phyloP scores from a whole-genome alignment of 202 grass and related monocot genomes.

The Schoenoplectus triqueter region DNA sequence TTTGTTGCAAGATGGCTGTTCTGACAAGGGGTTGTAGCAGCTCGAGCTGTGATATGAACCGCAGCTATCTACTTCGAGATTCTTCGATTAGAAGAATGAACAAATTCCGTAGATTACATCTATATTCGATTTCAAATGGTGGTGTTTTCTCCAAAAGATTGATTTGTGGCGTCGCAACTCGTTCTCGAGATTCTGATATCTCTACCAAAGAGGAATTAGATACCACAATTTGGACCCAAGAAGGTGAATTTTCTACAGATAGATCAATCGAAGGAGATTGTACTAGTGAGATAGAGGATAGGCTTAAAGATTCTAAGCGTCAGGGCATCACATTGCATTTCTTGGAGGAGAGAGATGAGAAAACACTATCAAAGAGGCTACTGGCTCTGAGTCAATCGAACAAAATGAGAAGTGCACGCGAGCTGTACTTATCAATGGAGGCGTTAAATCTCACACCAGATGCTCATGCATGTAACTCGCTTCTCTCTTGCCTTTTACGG shows the following conservation, averaged over 20 bases:
- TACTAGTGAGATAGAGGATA: constrained; percentile 2
- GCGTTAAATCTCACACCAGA: constrained; percentile 64
- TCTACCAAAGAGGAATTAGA: constrained; percentile 43
- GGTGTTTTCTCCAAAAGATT: constrained; percentile 22
- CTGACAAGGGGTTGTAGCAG: constrained; percentile 53
- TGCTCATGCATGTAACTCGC: constrained; percentile 83
- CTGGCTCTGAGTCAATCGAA: constrained; percentile 72
- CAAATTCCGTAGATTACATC: neutral
- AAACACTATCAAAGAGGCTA: constrained; percentile 63
- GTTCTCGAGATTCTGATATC: constrained; percentile 47
- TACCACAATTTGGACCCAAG: constrained; percentile 28
- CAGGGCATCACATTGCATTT: constrained; percentile 58
- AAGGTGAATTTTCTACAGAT: constrained; percentile 28
- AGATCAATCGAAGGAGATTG: constrained; percentile 29
- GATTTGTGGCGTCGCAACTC: constrained; percentile 47
- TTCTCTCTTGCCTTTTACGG: constrained; percentile 60
- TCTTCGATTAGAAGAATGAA: neutral
- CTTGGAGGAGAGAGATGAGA: constrained; percentile 87
- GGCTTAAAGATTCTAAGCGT: constrained; percentile 30
- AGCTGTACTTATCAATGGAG: constrained; percentile 79
- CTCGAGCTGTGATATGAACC: constrained; percentile 38
- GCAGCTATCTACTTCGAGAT: constrained; percentile 8
- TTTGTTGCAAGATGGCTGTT: constrained; percentile 46
- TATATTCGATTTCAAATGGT: neutral
- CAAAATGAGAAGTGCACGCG: constrained; percentile 74